These are phyloP conservation scores for Oryza rufipogon DNA, from an alignment of 176 grass and related monocot species.

Conservation along the genomic window DNA sequence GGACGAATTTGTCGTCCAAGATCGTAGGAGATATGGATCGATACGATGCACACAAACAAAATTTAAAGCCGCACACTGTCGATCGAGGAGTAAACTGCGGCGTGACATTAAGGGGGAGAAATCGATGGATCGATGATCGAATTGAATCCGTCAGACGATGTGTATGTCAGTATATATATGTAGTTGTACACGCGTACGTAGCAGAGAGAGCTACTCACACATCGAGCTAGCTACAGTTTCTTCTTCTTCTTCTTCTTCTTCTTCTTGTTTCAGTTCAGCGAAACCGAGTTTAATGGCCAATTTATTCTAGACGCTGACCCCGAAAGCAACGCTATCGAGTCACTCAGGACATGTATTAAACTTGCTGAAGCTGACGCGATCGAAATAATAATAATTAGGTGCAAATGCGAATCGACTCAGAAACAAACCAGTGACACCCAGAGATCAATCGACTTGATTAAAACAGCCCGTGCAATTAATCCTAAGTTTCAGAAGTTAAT, in stretches of 20 bases:
- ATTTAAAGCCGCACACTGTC: neutral
- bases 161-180: neutral
- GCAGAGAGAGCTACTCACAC: neutral
- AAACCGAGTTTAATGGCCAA: slow-evolving; percentile 22
- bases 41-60: neutral
- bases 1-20: neutral
- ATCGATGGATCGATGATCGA: neutral
- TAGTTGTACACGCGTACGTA: neutral
- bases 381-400: neutral
- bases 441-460: neutral
- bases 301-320: slow-evolving; percentile 6
- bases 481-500: neutral
- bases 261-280: neutral
- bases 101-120: neutral
- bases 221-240: neutral
- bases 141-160: neutral
- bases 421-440: neutral
- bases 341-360: slow-evolving; percentile 11
- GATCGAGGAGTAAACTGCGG: neutral
- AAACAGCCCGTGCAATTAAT: neutral
- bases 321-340: slow-evolving; percentile 20
- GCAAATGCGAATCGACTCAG: neutral
- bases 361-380: neutral
- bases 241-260: too few species aligned
- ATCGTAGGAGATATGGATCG: neutral